Evolutionary conservation across 2,329 filamentous ascomycete species (phyloP), one percentile per base, ranked within the genome.

Genomic region (Aureobasidium sp.): DNA sequence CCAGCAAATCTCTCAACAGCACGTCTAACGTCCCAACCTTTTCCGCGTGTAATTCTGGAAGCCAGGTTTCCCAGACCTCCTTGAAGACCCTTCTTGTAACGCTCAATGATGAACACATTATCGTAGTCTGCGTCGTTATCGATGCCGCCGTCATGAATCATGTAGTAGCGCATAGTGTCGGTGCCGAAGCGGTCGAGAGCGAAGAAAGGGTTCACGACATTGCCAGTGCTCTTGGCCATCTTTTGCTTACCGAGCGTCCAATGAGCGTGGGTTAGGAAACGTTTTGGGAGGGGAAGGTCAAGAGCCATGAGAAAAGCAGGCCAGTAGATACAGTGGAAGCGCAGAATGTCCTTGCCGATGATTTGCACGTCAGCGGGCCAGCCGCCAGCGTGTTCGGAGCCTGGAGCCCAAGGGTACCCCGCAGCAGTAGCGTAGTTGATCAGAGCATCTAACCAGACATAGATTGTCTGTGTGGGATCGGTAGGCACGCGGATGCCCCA

Each of bases 291-390:
- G 1, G 90, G 87, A 4, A 97, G 79, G 55, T 86, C 85, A 15
- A 96, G 78, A 1, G 94, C 93, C 81, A 99, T 87, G 17, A 99
- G 84, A 67, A 99, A 88, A 3, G 94, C 94, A 0, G 94, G 94
- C 94, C 95, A 99, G 78, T 99, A 99, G 50, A 99, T 86, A 73
- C 90, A 93, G 72, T 99, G 95, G 74, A 99, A 99, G 19, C 91
- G 87, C 61, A 95, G 79, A 65, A 99, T 99, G 72, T 99, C 94
- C 74, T 99, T 99, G 51, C 94, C 94, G 60, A 99, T 87, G 27
- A 99, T 84, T 47, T 99, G 94, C 19, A 94, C 81, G 71, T 99
- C 86, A 9, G 90, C 90, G 4, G 94, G 94, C 93, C 94, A 99
- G 25, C 89, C 85, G 53, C 81, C 81, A 21, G 75, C 76, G 15